Base-by-base conservation (phyloP, 169 alveolate genomes). In the Plasmodium reichenowi region DNA sequence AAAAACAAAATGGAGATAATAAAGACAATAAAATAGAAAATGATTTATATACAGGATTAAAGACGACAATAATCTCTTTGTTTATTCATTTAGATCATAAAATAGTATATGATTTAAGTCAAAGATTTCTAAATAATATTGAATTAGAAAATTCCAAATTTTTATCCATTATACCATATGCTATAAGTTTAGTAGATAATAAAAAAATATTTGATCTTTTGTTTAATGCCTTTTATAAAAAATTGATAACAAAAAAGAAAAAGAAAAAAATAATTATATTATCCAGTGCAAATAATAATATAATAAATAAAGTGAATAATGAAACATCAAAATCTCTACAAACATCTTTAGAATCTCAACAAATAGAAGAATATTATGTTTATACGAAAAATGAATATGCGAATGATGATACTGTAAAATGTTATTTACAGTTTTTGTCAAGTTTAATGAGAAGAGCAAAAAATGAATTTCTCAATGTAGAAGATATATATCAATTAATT, bases 21-120 rank as follows among this genome's bases (percentile, higher is more conserved):
- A 68, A 80, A 58, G 85, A 68, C 13, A 70, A 32, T 45, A 80
- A 67, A 29, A 32, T 80, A 29, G 90, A 72, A 20, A 80, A 80
- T 60, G 90, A 80, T 54, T 17, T 80, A 56, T 70, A 80, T 72
- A 47, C 73, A 24, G 90, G 90, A 67, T 80, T 80, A 63, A 80
- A 80, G 62, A 38, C 90, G 2, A 80, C 90, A 20, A 43, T 80
- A 0, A 68, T 68, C 29, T 80, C 90, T 5, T 62, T 80, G 17
- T 67, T 80, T 68, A 68, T 80, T 56, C 90, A 70, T 80, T 50
- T 80, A 68, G 90, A 80, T 48, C 90, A 80, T 63, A 64, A 66
- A 8, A 80, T 80, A 54, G 29, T 70, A 1, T 80, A 52, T 80
- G 90, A 80, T 47, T 13, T 80, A 1, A 67, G 90, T 67, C 85